phyloP scores from a whole-genome alignment of 2,329 filamentous ascomycete species.

The Aspergillus glaucus region DNA sequence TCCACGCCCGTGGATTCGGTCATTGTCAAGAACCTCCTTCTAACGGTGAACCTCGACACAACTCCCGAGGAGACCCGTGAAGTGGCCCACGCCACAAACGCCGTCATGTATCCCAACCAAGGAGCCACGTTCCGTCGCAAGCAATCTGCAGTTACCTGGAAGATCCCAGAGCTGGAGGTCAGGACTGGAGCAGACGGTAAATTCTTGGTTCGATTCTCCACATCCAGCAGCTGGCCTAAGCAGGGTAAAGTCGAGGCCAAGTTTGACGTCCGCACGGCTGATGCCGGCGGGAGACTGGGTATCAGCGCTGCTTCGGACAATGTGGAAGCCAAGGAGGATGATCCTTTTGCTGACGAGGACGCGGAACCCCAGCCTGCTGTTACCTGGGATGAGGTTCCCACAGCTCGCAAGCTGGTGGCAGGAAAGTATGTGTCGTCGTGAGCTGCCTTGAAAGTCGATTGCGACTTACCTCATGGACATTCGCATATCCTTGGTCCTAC shows the following conservation, averaged over 20 bases:
- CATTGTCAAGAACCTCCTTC: constrained; percentile 68
- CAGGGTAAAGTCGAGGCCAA: constrained; percentile 74
- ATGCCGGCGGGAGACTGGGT: constrained; percentile 59
- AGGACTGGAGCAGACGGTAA: constrained; percentile 57
- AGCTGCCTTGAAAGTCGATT: background rate
- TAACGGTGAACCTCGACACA: constrained; percentile 49
- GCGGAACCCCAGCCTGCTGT: constrained; percentile 23
- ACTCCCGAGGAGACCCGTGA: constrained; percentile 35
- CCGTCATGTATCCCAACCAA: constrained; percentile 42
- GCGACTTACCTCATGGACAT: too few relatives aligned
- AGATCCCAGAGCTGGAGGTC: constrained; percentile 45
- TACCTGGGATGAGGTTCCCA: constrained; percentile 62
- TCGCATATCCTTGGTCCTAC: too few relatives aligned
- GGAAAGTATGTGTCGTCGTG: constrained; percentile 64
- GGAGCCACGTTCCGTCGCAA: constrained; percentile 42
- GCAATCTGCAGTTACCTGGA: constrained; percentile 41
- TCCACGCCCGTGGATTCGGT: constrained; percentile 42
- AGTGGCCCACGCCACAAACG: constrained; percentile 35
- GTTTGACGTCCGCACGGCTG: constrained; percentile 62
- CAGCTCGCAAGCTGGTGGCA: constrained; percentile 61
- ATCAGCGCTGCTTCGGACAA: constrained; percentile 39
- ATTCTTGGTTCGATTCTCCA: constrained; percentile 75
- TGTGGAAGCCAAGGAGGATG: constrained; percentile 25
- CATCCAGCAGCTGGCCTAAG: constrained; percentile 63
- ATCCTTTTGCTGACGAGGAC: constrained; percentile 46